Evolutionary conservation across 441 rosid genomes (phyloP), one percentile per base, ranked within the genome.

Genomic region (Sinapis alba): DNA sequence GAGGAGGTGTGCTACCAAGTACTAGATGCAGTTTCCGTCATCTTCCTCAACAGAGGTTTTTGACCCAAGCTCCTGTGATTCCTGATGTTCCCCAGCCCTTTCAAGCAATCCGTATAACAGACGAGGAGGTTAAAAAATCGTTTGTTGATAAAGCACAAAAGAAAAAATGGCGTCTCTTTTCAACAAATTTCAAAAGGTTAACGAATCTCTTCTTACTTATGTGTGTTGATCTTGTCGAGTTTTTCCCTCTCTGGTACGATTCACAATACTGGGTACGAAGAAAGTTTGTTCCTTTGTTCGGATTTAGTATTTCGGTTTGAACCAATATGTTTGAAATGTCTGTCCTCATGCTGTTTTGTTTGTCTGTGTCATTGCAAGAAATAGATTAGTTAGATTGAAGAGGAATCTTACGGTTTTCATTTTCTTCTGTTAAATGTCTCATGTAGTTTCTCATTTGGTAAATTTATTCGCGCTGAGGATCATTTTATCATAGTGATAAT

Each of bases 111-210:
- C 9, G 21, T 11, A 6, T 8, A 64, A 62, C 15, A 54, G 21
- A 62, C 65, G 66, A 43, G 43, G n/a, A n/a, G 63, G 8, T 62
- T 15, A 12, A 3, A 15, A 53, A 5, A 57, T 64, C 75, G 15
- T 23, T 63, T 63, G 18, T 28, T n/a, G 6, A 21, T 45, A 7
- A 15, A 38, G 3, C 18, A 3, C 2, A 58, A 27, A 65, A 2
- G 3, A 3, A 41, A 12, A 77, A 73, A 93, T 93, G 98, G 89
- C 90, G 43, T 84, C 83, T 77, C 81, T 93, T 15, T 87, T 91
- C 73, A 84, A 82, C 83, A 93, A 89, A 83, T 93, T 93, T 80
- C 97, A 88, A 70, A 85, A 86, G 88, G 97, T 93, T 65, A 13
- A 5, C 13, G 61, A 61, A 63, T 34, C 41, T 64, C 62, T 57